Evolutionary conservation across 192 early-diverging fungal species (phyloP).

Genomic region (Lunasporangiospora selenospora): DNA sequence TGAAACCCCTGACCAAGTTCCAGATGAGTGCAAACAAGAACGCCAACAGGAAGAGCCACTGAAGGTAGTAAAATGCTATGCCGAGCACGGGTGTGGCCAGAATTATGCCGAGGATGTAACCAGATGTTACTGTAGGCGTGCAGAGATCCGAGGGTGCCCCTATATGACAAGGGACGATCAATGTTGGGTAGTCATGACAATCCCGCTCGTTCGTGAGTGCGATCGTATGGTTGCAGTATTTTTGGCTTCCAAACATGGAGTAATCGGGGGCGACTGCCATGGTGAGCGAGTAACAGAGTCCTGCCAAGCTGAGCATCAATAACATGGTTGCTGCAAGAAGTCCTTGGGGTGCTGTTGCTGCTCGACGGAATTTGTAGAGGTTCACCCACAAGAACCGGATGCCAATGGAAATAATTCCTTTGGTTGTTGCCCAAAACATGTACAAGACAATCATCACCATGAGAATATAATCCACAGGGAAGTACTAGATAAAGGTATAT

Average conservation of each 20-base stretch:
- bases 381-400: slow-evolving; percentile 64
- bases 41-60: slow-evolving; percentile 59
- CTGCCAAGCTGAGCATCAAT: slow-evolving; percentile 59
- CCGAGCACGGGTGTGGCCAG: slow-evolving; percentile 62
- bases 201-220: slow-evolving; percentile 28
- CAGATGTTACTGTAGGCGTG: slow-evolving; percentile 63
- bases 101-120: slow-evolving; percentile 51
- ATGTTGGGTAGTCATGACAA: slow-evolving; percentile 53
- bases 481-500: slow-evolving; percentile 32
- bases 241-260: slow-evolving; percentile 67
- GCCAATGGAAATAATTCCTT: slow-evolving; percentile 60
- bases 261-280: slow-evolving; percentile 66
- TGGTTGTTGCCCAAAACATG: slow-evolving; percentile 60
- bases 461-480: slow-evolving; percentile 63
- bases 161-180: slow-evolving; percentile 65
- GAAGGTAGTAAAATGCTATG: slow-evolving; percentile 57
- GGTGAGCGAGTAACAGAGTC: slow-evolving; percentile 60
- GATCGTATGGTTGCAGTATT: slow-evolving; percentile 64
- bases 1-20: slow-evolving; percentile 41
- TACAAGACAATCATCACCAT: slow-evolving; percentile 60
- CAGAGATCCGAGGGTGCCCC: slow-evolving; percentile 61
- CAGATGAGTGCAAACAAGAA: slow-evolving; percentile 49
- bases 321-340: slow-evolving; percentile 58
- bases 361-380: slow-evolving; percentile 55
- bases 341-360: slow-evolving; percentile 64